Conservation (phyloP, 2,329 filamentous ascomycete species). For the Fusarium transvaalense region DNA sequence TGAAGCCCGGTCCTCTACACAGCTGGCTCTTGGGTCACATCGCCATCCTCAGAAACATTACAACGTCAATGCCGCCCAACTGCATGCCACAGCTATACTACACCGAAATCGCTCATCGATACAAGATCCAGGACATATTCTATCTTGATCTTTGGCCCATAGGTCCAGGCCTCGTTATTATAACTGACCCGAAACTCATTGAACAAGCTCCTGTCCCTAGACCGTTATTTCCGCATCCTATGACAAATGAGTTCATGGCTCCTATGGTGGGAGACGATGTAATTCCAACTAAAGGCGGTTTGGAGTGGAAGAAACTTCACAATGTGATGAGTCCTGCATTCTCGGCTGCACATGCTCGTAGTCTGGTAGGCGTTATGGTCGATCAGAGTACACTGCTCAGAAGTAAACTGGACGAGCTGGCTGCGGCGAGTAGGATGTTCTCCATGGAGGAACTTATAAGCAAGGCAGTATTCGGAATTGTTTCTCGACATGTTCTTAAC, state of each 20-base stretch:
- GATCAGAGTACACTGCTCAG: constrained; percentile 6
- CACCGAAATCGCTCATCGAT: constrained; percentile 18
- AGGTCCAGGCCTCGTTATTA: neutral
- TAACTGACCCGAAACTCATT: constrained; percentile 14
- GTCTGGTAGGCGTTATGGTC: constrained; percentile 10
- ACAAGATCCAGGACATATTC: constrained; percentile 21
- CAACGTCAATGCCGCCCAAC: constrained; percentile 20
- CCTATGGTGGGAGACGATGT: constrained; percentile 3
- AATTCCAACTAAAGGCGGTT: constrained; percentile 1
- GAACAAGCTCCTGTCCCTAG: constrained; percentile 11
- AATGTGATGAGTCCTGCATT: constrained; percentile 15
- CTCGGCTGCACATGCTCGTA: constrained; percentile 5
- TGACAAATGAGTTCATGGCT: neutral
- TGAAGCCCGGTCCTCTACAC: constrained; percentile 23
- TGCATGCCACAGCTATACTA: constrained; percentile 22
- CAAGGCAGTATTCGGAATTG: constrained; percentile 10
- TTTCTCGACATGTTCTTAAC: neutral
- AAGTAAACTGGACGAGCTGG: neutral
- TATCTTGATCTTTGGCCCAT: constrained; percentile 34
- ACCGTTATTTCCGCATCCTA: constrained; percentile 6
- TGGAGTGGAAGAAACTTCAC: constrained; percentile 12
- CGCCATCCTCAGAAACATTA: constrained; percentile 9
- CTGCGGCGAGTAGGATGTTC: constrained; percentile 1
- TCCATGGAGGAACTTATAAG: constrained; percentile 19
- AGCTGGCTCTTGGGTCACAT: constrained; percentile 32